phyloP scores from a whole-genome alignment of 345 rosid species.

The Hypericum perforatum region DNA sequence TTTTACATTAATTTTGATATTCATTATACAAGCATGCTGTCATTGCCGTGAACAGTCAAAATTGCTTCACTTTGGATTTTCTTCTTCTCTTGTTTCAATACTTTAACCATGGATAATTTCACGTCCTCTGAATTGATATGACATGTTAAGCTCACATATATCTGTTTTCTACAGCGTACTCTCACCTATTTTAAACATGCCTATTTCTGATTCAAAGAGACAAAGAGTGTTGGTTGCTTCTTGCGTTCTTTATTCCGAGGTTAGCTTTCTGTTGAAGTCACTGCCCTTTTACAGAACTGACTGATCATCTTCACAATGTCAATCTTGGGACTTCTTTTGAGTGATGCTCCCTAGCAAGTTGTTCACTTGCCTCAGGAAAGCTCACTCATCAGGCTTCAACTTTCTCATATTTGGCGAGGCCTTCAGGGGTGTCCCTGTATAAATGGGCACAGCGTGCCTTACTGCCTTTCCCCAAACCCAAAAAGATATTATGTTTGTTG shows the following conservation, averaged over 20 bases:
- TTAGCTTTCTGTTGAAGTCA: conserved; percentile 36
- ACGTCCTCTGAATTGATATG: conserved; percentile 8
- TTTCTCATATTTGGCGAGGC: too few relatives aligned
- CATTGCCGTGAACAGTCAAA: neutral
- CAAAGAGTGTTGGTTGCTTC: conserved; percentile 95
- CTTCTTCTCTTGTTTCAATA: neutral
- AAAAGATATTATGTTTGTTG: conserved; percentile 1
- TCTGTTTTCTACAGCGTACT: conserved; percentile 59
- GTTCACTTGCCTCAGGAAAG: too few relatives aligned
- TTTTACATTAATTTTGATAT: too few relatives aligned
- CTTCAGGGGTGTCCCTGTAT: too few relatives aligned
- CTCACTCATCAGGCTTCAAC: too few relatives aligned
- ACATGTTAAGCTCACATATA: conserved; percentile 20
- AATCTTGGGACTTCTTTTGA: conserved; percentile 10
- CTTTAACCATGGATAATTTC: neutral
- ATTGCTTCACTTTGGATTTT: neutral
- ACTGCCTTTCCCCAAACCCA: neutral
- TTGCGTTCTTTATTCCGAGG: conserved; percentile 98
- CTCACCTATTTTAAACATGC: conserved; percentile 94
- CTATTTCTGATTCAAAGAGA: conserved; percentile 92
- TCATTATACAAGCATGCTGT: neutral
- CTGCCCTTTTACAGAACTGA: conserved; percentile 1
- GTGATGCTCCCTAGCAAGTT: neutral
- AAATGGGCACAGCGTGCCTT: neutral
- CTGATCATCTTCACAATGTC: conserved; percentile 6